Evolutionary conservation across 2,329 filamentous ascomycete species (phyloP).

Genomic region (Talaromyces rugulosus): DNA sequence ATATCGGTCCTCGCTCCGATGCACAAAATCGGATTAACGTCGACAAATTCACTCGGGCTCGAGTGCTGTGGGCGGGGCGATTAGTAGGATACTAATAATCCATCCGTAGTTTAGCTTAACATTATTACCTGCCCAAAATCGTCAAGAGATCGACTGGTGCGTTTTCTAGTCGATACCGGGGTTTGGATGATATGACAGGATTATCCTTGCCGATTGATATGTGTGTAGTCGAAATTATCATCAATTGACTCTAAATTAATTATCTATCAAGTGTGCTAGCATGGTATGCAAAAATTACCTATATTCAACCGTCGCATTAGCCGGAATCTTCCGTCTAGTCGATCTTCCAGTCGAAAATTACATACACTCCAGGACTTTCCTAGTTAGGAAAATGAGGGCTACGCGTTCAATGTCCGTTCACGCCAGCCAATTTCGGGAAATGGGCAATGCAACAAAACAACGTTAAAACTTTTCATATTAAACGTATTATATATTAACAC

Average conservation of each 20-base stretch:
- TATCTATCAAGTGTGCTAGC: neutral
- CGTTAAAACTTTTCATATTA: neutral
- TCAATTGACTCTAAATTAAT: neutral
- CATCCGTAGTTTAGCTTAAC: neutral
- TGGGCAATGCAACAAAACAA: neutral
- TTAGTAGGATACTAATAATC: neutral
- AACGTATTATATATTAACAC: neutral
- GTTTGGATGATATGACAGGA: neutral
- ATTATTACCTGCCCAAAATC: neutral
- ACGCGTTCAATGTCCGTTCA: neutral
- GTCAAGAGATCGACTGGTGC: too few relatives aligned
- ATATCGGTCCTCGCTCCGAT: neutral
- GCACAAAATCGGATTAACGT: neutral
- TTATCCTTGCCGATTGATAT: neutral
- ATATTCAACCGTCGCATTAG: neutral
- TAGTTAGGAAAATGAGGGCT: neutral
- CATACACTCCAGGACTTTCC: neutral
- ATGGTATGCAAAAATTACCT: neutral
- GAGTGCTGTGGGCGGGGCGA: neutral
- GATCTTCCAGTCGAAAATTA: neutral
- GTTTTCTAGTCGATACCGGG: neutral
- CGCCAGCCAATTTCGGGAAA: neutral
- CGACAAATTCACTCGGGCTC: neutral
- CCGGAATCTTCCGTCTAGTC: neutral
- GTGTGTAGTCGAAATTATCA: too few relatives aligned